Conservation (phyloP, 2,329 filamentous ascomycete genomes). For the Chaetomium globosum region DNA sequence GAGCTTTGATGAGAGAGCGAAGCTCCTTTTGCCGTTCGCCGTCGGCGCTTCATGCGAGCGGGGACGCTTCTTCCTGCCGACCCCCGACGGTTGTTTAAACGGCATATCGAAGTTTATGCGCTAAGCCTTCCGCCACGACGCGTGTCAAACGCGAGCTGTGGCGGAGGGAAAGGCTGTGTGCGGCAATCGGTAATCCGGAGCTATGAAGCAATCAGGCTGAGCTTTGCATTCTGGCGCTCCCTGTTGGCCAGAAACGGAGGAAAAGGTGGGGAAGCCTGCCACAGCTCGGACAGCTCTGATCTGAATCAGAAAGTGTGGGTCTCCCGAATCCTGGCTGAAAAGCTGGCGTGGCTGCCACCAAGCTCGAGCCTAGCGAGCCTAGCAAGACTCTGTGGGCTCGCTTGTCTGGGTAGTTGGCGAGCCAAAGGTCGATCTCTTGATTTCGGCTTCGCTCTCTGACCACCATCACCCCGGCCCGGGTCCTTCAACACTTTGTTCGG, state of each 20-base stretch:
- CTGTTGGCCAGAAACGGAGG: not conserved
- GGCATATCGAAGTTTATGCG: constrained; percentile 9
- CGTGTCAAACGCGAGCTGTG: not conserved
- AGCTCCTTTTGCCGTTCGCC: not conserved
- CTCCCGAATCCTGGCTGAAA: not conserved
- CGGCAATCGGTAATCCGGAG: not conserved
- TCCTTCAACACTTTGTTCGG: not conserved
- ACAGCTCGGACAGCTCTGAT: not conserved
- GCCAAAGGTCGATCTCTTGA: not conserved
- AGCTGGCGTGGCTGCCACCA: not conserved
- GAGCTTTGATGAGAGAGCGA: not conserved
- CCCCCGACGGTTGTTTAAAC: not conserved
- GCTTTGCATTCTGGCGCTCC: not conserved
- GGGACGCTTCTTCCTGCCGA: not conserved
- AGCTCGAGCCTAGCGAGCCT: too few relatives aligned
- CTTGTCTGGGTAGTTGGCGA: not conserved
- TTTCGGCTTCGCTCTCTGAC: not conserved
- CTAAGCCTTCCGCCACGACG: not conserved
- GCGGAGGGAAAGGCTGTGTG: constrained; percentile 3
- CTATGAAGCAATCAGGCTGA: not conserved
- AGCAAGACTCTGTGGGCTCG: too few relatives aligned
- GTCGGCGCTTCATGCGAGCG: constrained; percentile 3
- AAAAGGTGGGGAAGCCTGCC: constrained; percentile 3
- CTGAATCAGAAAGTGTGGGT: not conserved
- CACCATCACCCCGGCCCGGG: not conserved